Conservation (phyloP, 2,329 filamentous ascomycete species). For the Epichloe baconii region DNA sequence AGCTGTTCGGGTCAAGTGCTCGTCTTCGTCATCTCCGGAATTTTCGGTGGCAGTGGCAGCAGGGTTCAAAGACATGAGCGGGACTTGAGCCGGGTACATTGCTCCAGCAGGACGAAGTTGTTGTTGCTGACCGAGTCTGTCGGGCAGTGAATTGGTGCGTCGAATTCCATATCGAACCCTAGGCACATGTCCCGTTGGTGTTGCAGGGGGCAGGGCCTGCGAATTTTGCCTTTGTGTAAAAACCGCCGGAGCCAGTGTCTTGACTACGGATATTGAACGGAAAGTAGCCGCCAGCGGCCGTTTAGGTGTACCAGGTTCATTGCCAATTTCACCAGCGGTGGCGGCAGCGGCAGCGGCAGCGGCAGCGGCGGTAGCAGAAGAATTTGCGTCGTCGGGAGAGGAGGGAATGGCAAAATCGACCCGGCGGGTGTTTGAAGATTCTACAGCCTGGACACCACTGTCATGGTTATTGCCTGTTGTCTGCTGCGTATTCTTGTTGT, state of each 20-base stretch:
- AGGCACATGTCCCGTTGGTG: conserved; percentile 34
- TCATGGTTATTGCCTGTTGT: conserved; percentile 7
- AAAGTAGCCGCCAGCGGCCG: conserved; percentile 40
- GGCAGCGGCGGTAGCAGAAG: conserved; percentile 12
- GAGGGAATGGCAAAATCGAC: conserved; percentile 42
- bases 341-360: conserved; percentile 12
- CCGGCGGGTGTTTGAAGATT: conserved; percentile 28
- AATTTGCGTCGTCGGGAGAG: conserved; percentile 7
- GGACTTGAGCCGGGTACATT: conserved; percentile 34
- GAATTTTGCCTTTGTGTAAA: conserved; percentile 38
- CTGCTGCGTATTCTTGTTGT: conserved; percentile 30
- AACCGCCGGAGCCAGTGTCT: conserved; percentile 57
- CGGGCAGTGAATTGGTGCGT: conserved; percentile 61
- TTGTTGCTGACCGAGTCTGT: conserved; percentile 40
- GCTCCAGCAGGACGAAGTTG: conserved; percentile 34
- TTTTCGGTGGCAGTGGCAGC: conserved; percentile 15
- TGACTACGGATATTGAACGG: conserved; percentile 45
- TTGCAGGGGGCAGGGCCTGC: conserved; percentile 11
- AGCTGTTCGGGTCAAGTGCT: conserved; percentile 39
- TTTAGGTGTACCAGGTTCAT: conserved; percentile 11
- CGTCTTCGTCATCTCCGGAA: conserved; percentile 22
- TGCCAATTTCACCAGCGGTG: conserved; percentile 13
- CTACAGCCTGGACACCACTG: conserved; percentile 16
- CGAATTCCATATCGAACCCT: conserved; percentile 52
- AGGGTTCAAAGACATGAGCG: conserved; percentile 23